Evolutionary conservation across 2,329 filamentous ascomycete species (phyloP), one percentile per base, ranked within the genome.

Genomic region (Passalora sequoiae): DNA sequence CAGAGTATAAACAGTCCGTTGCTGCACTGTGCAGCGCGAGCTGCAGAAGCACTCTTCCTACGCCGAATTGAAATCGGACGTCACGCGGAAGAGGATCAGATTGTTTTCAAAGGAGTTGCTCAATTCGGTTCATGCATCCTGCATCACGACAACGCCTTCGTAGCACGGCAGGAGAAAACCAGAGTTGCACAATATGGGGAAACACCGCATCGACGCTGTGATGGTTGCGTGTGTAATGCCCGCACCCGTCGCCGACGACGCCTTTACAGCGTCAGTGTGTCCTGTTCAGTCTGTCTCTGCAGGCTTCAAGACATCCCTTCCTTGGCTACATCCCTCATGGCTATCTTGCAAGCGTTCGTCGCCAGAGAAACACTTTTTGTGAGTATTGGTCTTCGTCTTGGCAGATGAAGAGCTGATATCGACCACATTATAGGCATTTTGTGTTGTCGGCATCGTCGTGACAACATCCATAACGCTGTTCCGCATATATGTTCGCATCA

Each of bases 361-460:
- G 36, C 17, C 12, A 31, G 35, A 22, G 42, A 27, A 12, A 37
- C 38, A 17, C 28, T 44, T 13, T 31, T 35, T 22, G 39, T 42
- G 19, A 42, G 39, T 33, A 9, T 15, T 16, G 13, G n/a, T 27
- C n/a, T 12, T 17, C 15, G 16, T 29, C 16, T n/a, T 8, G 17
- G 24, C 4, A 13, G 17, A 3, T 17, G 9, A 21, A 21, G n/a
- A n/a, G 27, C 27, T 29, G 22, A 29, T 16, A 24, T 28, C 16
- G 7, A 12, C 6, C 9, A 4, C 17, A n/a, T 9, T 12, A 12
- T 13, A 47, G 44, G 44, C 44, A 12, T 43, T 42, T 33, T 47
- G 44, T 15, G 39, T 47, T 21, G 10, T 43, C 19, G 44, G 44
- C 15, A 47, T 47, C 20, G 40, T 47, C 7, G 44, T 42, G 9